phyloP scores from a whole-genome alignment of 768 basidiomycete species.

The Lactarius sanguifluus region DNA sequence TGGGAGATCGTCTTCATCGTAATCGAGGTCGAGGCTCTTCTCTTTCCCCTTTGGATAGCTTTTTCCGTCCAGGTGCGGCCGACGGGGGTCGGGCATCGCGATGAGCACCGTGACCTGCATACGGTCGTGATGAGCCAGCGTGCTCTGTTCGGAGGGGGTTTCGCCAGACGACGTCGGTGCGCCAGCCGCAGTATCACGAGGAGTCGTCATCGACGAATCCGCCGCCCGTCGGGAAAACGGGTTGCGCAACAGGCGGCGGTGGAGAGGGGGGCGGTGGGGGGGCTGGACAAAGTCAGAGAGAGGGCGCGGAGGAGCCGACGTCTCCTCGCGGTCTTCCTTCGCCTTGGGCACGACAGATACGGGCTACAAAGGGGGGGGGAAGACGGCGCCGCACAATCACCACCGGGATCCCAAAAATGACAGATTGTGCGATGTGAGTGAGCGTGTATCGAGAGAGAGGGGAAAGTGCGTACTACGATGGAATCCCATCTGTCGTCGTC shows the following conservation, averaged over 20 bases:
- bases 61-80: slow-evolving; percentile 19
- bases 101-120: slow-evolving; percentile 57
- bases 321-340: neutral
- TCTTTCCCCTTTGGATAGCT: slow-evolving; percentile 32
- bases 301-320: neutral
- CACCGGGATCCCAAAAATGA: too few relatives aligned
- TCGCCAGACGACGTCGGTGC: neutral
- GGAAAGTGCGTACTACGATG: slow-evolving; percentile 44
- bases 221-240: slow-evolving; percentile 6
- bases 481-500: slow-evolving; percentile 44
- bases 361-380: slow-evolving; percentile 18
- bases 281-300: neutral
- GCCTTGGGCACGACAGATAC: slow-evolving; percentile 16
- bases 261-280: neutral
- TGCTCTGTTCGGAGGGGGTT: neutral
- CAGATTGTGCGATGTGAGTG: neutral
- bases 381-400: neutral
- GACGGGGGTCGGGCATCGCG: slow-evolving; percentile 51
- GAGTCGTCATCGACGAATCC: neutral
- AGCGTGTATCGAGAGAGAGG: neutral
- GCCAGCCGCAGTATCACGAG: neutral
- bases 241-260: slow-evolving; percentile 16
- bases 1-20: slow-evolving; percentile 41
- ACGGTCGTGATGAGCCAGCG: neutral
- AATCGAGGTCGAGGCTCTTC: slow-evolving; percentile 30